Base-by-base conservation (phyloP, 2,329 filamentous ascomycete species). In the Diatrype stigma region DNA sequence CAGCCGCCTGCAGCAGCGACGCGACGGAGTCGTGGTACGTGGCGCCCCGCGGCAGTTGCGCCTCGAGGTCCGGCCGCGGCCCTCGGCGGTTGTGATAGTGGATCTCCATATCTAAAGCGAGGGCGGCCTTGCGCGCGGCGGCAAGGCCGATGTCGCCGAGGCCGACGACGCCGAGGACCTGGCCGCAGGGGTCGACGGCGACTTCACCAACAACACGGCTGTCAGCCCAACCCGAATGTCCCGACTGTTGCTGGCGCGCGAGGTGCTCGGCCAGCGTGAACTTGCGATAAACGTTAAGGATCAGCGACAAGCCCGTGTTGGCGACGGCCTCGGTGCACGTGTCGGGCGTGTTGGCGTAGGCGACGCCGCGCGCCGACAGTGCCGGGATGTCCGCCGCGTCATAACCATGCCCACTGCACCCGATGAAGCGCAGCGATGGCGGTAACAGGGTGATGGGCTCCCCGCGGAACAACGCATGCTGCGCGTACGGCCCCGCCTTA, bases 101-200 rank as follows among this genome's bases (percentile, higher is more conserved):
- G 3, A 69, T 56, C 40, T 62, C 57, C 67, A 70, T 70, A 7
- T 63, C 66, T 14, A 70, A 60, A 1, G 58, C 63, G 2, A 46
- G 35, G 7, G 60, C 56, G 1, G 63, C 53, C 45, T 63, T 64
- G 17, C 59, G 55, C 3, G 61, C 67, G 45, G 67, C 62, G 4
- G 59, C 58, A 22, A 61, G 54, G 6, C 68, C 68, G 38, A 70
- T 69, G 38, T 65, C 62, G 7, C 69, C 69, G 47, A 69, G 59
- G 2, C 68, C 69, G 19, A 70, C 59, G 28, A 70, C 60, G n/a
- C 62, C 68, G 2, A 68, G 54, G 2, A 57, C 56, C 46, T 58
- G 57, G 19, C 63, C 63, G 28, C 50, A 47, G 7, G 66, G 66
- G 28, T 64, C 60, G 23, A 57, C 56, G 37, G 55, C 61, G 47